A percentile compares a stretch with the other conserved stretches of the same genome.
These are phyloP conservation scores for Marchantia paleacea DNA, from an alignment of 225 moss, liverwort and hornwort genomes.

Conservation along the genomic window DNA sequence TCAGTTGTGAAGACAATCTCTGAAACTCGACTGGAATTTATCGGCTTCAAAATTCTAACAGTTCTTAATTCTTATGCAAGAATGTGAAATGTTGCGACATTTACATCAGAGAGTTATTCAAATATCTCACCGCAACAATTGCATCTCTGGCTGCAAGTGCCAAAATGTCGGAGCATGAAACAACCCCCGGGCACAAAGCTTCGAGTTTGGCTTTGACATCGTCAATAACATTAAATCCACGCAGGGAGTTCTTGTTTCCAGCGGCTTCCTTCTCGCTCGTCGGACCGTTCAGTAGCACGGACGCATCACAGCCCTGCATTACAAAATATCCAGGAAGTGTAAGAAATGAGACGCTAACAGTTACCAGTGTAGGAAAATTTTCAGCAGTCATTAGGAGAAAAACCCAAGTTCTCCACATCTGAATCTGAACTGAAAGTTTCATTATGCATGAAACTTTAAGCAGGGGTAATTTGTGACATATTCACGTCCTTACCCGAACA, in stretches of 20 bases:
- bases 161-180: slow-evolving; percentile 51
- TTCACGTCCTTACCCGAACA: slow-evolving; percentile 22
- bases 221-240: slow-evolving; percentile 38
- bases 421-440: neutral
- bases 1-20: no score
- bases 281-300: slow-evolving; percentile 17
- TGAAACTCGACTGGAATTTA: no score
- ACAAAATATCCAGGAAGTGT: neutral
- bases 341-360: no score
- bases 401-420: neutral
- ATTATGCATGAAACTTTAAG: neutral
- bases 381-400: neutral
- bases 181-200: slow-evolving; percentile 4
- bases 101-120: neutral
- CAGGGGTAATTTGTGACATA: neutral
- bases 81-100: no score
- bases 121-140: neutral
- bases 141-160: slow-evolving; percentile 18
- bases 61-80: no score
- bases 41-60: no score
- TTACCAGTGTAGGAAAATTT: no score
- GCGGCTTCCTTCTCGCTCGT: slow-evolving; percentile 6
- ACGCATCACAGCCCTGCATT: slow-evolving; percentile 42
- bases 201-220: slow-evolving; percentile 32
- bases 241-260: slow-evolving; percentile 9